These are phyloP conservation scores for Lipomyces spencermartinsiae DNA, from an alignment of 805 yeast genomes.

Conservation along the genomic window DNA sequence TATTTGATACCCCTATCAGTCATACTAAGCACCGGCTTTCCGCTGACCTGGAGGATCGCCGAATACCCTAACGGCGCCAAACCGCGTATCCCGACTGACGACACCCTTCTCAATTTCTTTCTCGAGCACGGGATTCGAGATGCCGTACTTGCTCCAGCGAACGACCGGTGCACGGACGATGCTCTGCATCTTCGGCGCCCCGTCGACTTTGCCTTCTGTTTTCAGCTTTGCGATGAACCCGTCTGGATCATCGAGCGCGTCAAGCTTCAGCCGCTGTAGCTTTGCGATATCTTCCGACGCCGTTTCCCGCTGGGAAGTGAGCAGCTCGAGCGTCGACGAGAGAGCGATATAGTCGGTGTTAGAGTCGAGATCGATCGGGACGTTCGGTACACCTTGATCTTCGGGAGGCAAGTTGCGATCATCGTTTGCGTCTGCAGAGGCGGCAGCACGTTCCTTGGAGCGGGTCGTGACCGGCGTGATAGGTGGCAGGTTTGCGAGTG, in stretches of 20 bases:
- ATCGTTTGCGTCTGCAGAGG: not conserved
- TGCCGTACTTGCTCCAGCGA: conserved; percentile 46
- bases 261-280: conserved; percentile 39
- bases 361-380: conserved; percentile 36
- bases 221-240: conserved; percentile 37
- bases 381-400: conserved; percentile 25
- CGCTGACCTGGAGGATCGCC: conserved; percentile 31
- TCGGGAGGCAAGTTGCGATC: not conserved
- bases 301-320: conserved; percentile 39
- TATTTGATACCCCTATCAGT: not conserved
- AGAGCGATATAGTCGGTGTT: conserved; percentile 46
- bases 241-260: conserved; percentile 43
- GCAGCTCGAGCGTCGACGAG: conserved; percentile 42
- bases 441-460: conserved; percentile 32
- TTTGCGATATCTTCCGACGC: conserved; percentile 41
- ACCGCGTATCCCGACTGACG: conserved; percentile 39
- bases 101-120: conserved; percentile 40
- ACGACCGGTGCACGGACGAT: conserved; percentile 44
- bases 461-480: conserved; percentile 39
- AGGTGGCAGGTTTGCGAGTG: conserved; percentile 37
- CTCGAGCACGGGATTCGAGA: conserved; percentile 42
- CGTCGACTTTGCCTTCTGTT: conserved; percentile 28
- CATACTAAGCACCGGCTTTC: conserved; percentile 22
- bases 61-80: conserved; percentile 39
- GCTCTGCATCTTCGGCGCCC: conserved; percentile 42